Conservation (phyloP, 2,329 filamentous ascomycete species). For the Botrytis fragariae region DNA sequence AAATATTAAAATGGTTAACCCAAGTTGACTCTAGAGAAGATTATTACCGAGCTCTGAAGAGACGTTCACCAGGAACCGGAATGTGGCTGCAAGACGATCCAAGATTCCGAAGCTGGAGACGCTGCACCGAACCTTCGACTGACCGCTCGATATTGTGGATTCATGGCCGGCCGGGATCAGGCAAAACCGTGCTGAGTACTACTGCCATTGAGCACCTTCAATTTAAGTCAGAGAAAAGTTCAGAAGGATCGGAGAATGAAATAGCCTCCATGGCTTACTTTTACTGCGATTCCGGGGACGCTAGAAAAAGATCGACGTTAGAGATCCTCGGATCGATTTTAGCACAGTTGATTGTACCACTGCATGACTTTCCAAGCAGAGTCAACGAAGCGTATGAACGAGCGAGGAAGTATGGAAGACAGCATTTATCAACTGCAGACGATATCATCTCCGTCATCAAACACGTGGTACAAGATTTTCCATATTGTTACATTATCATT, state of each 20-base stretch:
- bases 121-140: background rate
- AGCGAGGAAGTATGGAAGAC: conserved; percentile 18
- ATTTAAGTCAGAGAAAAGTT: background rate
- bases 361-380: background rate
- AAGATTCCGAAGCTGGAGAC: background rate
- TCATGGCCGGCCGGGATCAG: conserved; percentile 10
- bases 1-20: conserved; percentile 13
- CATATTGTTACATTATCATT: conserved; percentile 2
- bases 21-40: conserved; percentile 15
- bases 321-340: conserved; percentile 16
- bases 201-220: conserved; percentile 8
- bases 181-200: conserved; percentile 14
- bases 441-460: background rate
- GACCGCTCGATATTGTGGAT: background rate
- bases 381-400: conserved; percentile 4
- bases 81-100: conserved; percentile 1
- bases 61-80: conserved; percentile 1
- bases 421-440: conserved; percentile 9
- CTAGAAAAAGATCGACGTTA: background rate
- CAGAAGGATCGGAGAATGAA: background rate
- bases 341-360: conserved; percentile 10
- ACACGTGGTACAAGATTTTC: background rate
- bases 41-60: conserved; percentile 11
- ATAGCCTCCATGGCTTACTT: conserved; percentile 1
- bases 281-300: conserved; percentile 13